Conservation (phyloP, 257 asterid species). For the Cynanchum wilfordii region DNA sequence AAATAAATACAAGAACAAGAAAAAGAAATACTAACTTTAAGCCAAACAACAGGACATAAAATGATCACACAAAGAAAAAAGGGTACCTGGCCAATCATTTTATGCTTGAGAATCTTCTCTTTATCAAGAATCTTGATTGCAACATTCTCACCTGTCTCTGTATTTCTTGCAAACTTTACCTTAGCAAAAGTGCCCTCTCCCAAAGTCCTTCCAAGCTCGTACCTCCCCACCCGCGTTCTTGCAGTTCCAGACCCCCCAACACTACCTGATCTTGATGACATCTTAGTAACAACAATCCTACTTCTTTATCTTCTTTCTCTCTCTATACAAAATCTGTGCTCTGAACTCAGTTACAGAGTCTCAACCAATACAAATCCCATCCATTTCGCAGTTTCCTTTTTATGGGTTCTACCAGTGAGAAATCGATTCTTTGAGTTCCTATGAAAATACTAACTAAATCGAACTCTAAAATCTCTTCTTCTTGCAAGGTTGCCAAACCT, state of each 20-base stretch:
- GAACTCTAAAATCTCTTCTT: conserved; percentile 64
- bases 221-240: conserved; percentile 79
- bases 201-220: conserved; percentile 83
- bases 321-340: conserved; percentile 6
- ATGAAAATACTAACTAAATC: conserved; percentile 9
- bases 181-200: conserved; percentile 94
- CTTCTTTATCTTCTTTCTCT: conserved; percentile 10
- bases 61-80: background rate
- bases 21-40: background rate
- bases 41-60: background rate
- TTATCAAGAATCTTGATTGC: conserved; percentile 95
- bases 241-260: conserved; percentile 33
- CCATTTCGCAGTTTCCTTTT: conserved; percentile 17
- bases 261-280: conserved; percentile 54
- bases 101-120: conserved; percentile 84
- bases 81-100: conserved; percentile 83
- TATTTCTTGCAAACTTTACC: conserved; percentile 85
- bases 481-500: conserved; percentile 95
- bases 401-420: background rate
- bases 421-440: conserved; percentile 1
- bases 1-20: background rate
- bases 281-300: conserved; percentile 22
- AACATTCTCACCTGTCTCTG: conserved; percentile 68
- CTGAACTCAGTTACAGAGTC: conserved; percentile 3
- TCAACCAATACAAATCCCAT: conserved; percentile 48